Base-by-base conservation (phyloP, 257 asterid genomes). In the Ilex aquifolium region DNA sequence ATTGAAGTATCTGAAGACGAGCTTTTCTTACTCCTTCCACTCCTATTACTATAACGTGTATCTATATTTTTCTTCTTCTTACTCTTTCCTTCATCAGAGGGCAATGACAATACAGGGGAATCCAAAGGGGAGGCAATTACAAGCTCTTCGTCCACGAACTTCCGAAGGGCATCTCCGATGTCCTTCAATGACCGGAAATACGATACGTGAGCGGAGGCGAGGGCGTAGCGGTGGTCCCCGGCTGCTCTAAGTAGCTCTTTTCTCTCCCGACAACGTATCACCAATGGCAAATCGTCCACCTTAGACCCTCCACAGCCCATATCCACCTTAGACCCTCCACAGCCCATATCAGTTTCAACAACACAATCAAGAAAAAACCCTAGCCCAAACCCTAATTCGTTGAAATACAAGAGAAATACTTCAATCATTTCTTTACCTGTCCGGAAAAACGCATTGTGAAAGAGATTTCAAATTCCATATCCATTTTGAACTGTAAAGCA, bases 251-350 rank as follows among this genome's bases (percentile, higher is more conserved):
- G 72, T 61, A 93, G 78, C 40, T 93, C 94, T 29, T 81, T 74
- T 65, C 99, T 65, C 84, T 87, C 87, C 10, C 90, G 86, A 74
- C 99, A 93, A 40, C 97, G 91, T 44, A 84, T 76, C 48, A 93
- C 96, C 68, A 89, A 61, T 55, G 88, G 94, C 69, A 85, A 69
- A 70, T 82, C 82, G 30, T 87, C 95, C 55, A 80, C 82, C 74
- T 90, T 90, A 21, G 99, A 93, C 67, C 68, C 94, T 49, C 77
- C 80, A 66, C 99, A 92, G 9, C 99, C 99, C 97, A 92, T 92
- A 15, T 5, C 59, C 2, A 7, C 50, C 50, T 21, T 21, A 21
- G 27, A 21, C 27, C 27, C 27, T 21, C 27, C 27, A 36, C 42
- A 36, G 42, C 42, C 42, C 42, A 36, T 36, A 36, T 36, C 42